Conservation (phyloP, 345 rosid genomes). For the Linum trigynum region DNA sequence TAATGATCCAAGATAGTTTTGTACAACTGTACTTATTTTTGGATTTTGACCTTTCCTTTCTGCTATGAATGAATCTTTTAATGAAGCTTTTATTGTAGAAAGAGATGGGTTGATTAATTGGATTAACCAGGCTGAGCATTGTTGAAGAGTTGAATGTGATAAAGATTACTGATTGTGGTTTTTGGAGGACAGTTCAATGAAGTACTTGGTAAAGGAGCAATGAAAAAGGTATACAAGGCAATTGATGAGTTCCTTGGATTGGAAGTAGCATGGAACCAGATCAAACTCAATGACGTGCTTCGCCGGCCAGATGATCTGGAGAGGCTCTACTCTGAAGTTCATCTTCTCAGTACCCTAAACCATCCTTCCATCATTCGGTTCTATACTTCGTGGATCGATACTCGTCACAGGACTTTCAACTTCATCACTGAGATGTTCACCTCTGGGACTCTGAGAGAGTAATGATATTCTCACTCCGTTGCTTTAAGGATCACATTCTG, state of each 20-base stretch:
- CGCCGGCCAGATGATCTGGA: constrained; percentile 20
- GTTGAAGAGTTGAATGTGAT: background rate
- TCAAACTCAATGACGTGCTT: constrained; percentile 16
- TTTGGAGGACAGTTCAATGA: constrained; percentile 18
- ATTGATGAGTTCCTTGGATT: constrained; percentile 26
- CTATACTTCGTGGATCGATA: constrained; percentile 2
- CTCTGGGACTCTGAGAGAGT: constrained; percentile 10
- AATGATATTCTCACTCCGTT: background rate
- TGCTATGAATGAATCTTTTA: no score
- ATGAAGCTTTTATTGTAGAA: no score
- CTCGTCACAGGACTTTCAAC: constrained; percentile 1
- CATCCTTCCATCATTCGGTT: constrained; percentile 14
- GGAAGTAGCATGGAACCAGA: constrained; percentile 32
- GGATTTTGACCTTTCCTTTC: no score
- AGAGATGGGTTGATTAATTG: no score
- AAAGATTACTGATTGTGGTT: constrained; percentile 1
- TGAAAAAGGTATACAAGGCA: constrained; percentile 25
- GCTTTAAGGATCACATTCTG: background rate
- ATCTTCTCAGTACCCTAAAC: constrained; percentile 26
- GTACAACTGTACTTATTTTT: no score
- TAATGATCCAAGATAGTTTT: no score
- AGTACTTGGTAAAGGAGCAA: constrained; percentile 28
- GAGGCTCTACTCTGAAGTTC: constrained; percentile 24
- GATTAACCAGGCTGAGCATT: no score
- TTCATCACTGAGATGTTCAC: constrained; percentile 11